These are phyloP conservation scores for Fusarium sp. DNA, from an alignment of 2,329 filamentous ascomycete genomes.

Conservation along the genomic window DNA sequence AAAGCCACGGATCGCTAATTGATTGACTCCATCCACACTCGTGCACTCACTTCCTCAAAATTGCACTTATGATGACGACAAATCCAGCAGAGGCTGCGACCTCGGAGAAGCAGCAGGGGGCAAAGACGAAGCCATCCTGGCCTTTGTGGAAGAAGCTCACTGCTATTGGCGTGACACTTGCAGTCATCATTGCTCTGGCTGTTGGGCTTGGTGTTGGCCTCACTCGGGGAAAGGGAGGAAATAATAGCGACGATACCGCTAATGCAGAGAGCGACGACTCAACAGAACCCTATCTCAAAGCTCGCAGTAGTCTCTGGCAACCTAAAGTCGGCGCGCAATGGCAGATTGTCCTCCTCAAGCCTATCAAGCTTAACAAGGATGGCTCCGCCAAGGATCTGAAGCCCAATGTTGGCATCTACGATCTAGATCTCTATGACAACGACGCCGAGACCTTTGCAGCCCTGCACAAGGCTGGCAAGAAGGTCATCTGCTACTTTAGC, in stretches of 20 bases:
- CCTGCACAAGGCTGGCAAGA: constrained; percentile 68
- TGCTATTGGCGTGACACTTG: constrained; percentile 41
- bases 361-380: constrained; percentile 59
- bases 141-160: constrained; percentile 51
- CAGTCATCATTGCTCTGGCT: constrained; percentile 58
- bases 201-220: constrained; percentile 70
- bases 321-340: constrained; percentile 66
- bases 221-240: constrained; percentile 49
- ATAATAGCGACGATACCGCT: constrained; percentile 33
- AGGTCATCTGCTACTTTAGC: constrained; percentile 81
- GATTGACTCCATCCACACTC: neutral
- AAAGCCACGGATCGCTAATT: neutral
- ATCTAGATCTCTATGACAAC: constrained; percentile 69
- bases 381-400: constrained; percentile 43
- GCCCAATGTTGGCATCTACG: constrained; percentile 64
- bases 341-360: constrained; percentile 70
- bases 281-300: constrained; percentile 29
- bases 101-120: constrained; percentile 14
- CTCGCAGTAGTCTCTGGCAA: constrained; percentile 59
- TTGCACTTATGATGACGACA: constrained; percentile 10
- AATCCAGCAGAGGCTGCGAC: constrained; percentile 9
- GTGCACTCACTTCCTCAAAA: neutral
- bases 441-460: constrained; percentile 59
- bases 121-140: constrained; percentile 37
- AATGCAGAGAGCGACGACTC: constrained; percentile 40